These are phyloP conservation scores for Jackrogersella multiformis DNA, from an alignment of 495 filamentous ascomycete genomes.

Conservation along the genomic window DNA sequence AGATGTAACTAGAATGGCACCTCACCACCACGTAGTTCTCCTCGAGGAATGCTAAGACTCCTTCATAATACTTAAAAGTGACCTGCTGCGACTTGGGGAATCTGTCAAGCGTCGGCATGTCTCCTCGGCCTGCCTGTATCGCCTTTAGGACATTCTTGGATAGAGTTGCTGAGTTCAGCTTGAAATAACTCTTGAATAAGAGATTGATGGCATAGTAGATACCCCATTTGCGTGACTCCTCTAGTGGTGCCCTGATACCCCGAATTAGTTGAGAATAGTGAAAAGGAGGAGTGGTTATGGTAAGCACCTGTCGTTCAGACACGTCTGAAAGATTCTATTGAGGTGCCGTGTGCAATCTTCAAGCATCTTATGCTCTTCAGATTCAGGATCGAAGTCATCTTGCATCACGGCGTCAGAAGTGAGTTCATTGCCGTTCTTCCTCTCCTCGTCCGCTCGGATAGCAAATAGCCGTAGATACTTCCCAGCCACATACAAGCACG, in stretches of 20 bases:
- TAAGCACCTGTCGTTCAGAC: slow-evolving; percentile 84
- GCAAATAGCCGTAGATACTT: slow-evolving; percentile 88
- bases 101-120: slow-evolving; percentile 75
- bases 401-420: slow-evolving; percentile 63
- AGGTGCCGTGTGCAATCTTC: slow-evolving; percentile 90
- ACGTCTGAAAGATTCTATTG: slow-evolving; percentile 87
- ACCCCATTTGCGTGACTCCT: slow-evolving; percentile 96
- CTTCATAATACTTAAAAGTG: slow-evolving; percentile 96
- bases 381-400: slow-evolving; percentile 78
- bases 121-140: slow-evolving; percentile 72
- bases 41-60: slow-evolving; percentile 88
- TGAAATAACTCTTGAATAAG: slow-evolving; percentile 98
- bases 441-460: slow-evolving; percentile 81
- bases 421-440: slow-evolving; percentile 58
- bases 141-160: slow-evolving; percentile 90
- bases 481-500: slow-evolving; percentile 83
- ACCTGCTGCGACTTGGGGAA: slow-evolving; percentile 92
- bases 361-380: slow-evolving; percentile 78
- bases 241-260: slow-evolving; percentile 75
- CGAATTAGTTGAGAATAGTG: slow-evolving; percentile 37
- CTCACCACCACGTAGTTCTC: slow-evolving; percentile 84
- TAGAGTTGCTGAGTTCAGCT: slow-evolving; percentile 85
- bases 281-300: not conserved
- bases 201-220: slow-evolving; percentile 92
- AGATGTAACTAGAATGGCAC: not conserved